Percentiles rank a stretch among this genome's conserved stretches.
phyloP scores from a whole-genome alignment of 1,284 basidiomycete genomes.

The Abortiporus biennis region DNA sequence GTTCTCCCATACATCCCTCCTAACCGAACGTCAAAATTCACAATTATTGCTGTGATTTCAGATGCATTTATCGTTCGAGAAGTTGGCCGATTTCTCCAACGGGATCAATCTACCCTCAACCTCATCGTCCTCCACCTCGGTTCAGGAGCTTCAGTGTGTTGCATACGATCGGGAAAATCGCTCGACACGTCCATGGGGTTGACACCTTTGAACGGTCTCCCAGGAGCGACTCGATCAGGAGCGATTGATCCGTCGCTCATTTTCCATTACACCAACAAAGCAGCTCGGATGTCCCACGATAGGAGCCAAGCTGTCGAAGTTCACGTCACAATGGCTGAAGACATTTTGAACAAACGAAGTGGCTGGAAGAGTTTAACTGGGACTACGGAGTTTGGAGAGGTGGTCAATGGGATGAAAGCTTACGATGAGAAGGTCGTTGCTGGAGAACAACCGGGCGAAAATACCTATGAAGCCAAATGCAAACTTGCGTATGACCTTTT shows the following conservation, averaged over 20 bases:
- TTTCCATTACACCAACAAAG: conserved; percentile 74
- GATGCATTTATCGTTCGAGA: conserved; percentile 59
- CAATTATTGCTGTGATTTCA: conserved; percentile 22
- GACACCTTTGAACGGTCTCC: conserved; percentile 72
- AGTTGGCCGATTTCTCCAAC: conserved; percentile 27
- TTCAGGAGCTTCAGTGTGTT: conserved; percentile 77
- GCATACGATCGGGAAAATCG: conserved; percentile 64
- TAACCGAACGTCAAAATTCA: conserved; percentile 25
- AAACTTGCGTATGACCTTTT: conserved; percentile 70
- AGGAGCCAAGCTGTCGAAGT: conserved; percentile 42
- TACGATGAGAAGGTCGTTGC: conserved; percentile 18
- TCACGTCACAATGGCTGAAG: conserved; percentile 72
- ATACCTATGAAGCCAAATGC: conserved; percentile 20
- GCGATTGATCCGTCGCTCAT: conserved; percentile 79
- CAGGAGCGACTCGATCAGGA: conserved; percentile 83
- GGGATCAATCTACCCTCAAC: conserved; percentile 37
- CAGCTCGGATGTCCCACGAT: conserved; percentile 45
- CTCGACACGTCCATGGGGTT: conserved; percentile 83
- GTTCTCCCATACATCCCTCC: conserved; percentile 15
- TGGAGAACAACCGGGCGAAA: conserved; percentile 18
- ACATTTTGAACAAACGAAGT: conserved; percentile 69
- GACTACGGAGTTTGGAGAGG: conserved; percentile 70
- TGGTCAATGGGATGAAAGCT: conserved; percentile 35
- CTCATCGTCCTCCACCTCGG: conserved; percentile 82
- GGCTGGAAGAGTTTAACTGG: conserved; percentile 75